Evolutionary conservation across 1,284 basidiomycete species (phyloP), one percentile per base, ranked within the genome.

Genomic region (Fistulina hepatica): DNA sequence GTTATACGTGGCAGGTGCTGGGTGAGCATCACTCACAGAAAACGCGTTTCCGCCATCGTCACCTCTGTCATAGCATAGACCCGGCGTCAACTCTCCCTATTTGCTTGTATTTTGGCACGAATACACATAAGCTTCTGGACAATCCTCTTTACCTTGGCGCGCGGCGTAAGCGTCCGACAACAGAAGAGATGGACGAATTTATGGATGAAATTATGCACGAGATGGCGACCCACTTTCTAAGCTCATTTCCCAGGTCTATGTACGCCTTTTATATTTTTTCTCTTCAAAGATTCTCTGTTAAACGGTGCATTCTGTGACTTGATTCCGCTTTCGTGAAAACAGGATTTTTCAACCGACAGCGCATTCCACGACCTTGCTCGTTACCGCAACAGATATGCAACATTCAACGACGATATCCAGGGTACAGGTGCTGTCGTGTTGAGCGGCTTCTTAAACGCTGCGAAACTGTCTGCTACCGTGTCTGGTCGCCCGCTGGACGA

Each of bases 201-300:
- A 86, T 95, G 79, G 89, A 94, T 53, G 84, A 89, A 55, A 92
- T 95, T 59, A 92, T 95, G 88, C 57, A 64, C 21, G 88, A 86
- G 53, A 84, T 90, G 65, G 61, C 70, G 19, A 53, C 57, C 26
- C 64, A 71, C 33, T 89, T 82, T 67, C 91, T 1, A 82, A 86
- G 55, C 71, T 89, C 37, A 72, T 94, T 51, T 70, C 94, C 40
- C 92, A 95, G 60, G 94, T 94, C 53, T 91, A 95, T 63, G 77
- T 73, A 37, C 25, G 52, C n/a, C n/a, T 27, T 35, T 17, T n/a
- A n/a, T n/a, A n/a, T n/a, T n/a, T n/a, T n/a, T 27, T 43, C 33
- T n/a, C 27, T 22, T 8, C 32, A 31, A 36, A 25, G 21, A 32
- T 39, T n/a, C 42, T 36, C 41, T 22, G n/a, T 36, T 30, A 45